Evolutionary conservation across 305 asterid genomes (phyloP).

Genomic region (Rubia balearica): DNA sequence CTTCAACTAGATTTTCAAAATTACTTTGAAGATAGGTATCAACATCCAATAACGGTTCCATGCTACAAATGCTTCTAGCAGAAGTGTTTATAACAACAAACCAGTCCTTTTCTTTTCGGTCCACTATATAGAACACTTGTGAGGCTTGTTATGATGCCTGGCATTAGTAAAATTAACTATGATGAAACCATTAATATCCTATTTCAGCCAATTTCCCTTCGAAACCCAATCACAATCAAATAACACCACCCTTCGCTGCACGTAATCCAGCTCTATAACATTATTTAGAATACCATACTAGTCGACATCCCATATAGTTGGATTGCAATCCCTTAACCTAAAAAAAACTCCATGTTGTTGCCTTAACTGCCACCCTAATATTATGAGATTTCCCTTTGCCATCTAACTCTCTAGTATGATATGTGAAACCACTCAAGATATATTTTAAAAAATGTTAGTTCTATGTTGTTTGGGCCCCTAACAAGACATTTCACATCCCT

Average conservation of each 20-base stretch:
- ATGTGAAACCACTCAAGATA: too few relatives aligned
- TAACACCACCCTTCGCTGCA: neutral
- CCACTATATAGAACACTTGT: neutral
- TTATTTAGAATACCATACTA: neutral
- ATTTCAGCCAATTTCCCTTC: neutral
- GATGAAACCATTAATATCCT: neutral
- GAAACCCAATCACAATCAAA: conserved; percentile 4
- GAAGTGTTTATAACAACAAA: neutral
- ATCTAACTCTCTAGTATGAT: too few relatives aligned
- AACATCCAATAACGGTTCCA: neutral
- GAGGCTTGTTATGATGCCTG: neutral
- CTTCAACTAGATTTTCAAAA: too few relatives aligned
- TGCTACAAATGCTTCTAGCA: too few relatives aligned
- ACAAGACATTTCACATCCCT: too few relatives aligned
- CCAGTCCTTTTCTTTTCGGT: neutral
- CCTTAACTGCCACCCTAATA: neutral
- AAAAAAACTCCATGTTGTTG: neutral
- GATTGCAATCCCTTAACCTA: neutral
- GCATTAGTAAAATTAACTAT: neutral
- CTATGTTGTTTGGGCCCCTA: neutral
- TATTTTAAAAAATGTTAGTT: neutral
- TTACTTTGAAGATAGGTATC: too few relatives aligned
- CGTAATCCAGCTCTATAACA: neutral
- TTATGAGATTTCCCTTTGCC: neutral
- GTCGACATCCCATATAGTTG: neutral